phyloP scores from a whole-genome alignment of 2,329 filamentous ascomycete genomes.

The Lecanosticta acicola region DNA sequence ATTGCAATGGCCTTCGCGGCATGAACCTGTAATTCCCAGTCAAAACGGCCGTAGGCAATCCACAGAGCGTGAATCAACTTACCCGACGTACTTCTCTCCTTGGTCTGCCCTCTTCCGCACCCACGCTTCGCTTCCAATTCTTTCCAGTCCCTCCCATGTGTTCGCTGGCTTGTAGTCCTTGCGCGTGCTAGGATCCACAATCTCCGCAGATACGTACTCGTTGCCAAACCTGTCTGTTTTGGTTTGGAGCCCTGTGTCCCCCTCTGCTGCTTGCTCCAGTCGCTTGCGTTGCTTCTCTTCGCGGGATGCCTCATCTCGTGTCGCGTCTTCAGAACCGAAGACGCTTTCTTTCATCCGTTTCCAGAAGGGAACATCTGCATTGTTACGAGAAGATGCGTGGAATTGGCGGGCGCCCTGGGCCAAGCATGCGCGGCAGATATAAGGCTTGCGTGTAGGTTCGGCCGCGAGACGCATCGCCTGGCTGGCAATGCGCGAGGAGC shows the following conservation, averaged over 20 bases:
- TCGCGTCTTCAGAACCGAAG: slow-evolving; percentile 26
- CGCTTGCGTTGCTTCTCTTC: slow-evolving; percentile 16
- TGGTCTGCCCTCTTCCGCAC: slow-evolving; percentile 31
- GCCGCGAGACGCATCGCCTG: slow-evolving; percentile 26
- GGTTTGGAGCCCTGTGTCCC: slow-evolving; percentile 7
- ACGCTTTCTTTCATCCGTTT: slow-evolving; percentile 21
- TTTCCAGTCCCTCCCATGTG: slow-evolving; percentile 50
- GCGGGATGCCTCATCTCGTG: slow-evolving; percentile 11
- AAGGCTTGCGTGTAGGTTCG: slow-evolving; percentile 15
- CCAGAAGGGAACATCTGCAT: slow-evolving; percentile 21
- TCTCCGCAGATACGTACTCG: slow-evolving; percentile 22
- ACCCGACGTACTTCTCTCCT: slow-evolving; percentile 35
- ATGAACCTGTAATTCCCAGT: slow-evolving; percentile 32
- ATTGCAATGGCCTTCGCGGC: slow-evolving; percentile 32
- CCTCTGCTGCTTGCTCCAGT: slow-evolving; percentile 6
- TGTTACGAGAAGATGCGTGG: slow-evolving; percentile 14
- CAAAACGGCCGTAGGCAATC: too few species aligned
- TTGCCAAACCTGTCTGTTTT: slow-evolving; percentile 12
- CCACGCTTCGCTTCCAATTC: slow-evolving; percentile 49
- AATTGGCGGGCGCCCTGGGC: slow-evolving; percentile 27
- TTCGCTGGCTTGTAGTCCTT: slow-evolving; percentile 42
- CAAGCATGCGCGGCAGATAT: slow-evolving; percentile 29
- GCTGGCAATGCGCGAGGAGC: slow-evolving; percentile 17
- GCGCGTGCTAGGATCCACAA: slow-evolving; percentile 20
- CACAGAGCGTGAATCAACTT: too few species aligned